Conservation (phyloP, 2,329 filamentous ascomycete genomes). For the Trichoderma oligosporum region DNA sequence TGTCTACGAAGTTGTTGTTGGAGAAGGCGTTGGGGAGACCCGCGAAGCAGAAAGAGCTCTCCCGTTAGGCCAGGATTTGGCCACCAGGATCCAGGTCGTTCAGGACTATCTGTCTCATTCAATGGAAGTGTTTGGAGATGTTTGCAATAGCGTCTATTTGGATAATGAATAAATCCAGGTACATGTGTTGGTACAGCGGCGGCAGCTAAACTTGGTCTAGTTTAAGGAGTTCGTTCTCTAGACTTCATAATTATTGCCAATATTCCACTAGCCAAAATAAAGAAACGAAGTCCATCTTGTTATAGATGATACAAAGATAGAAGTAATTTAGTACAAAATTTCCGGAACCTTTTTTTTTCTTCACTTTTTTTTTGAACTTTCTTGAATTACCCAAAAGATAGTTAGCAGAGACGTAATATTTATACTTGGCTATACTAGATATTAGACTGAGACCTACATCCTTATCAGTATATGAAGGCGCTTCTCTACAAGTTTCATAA, state of each 20-base stretch:
- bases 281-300: too few species aligned
- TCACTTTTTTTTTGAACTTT: too few species aligned
- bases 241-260: neutral
- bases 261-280: neutral
- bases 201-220: neutral
- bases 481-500: too few species aligned
- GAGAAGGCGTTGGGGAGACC: neutral
- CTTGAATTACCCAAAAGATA: too few species aligned
- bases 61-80: neutral
- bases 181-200: too few species aligned
- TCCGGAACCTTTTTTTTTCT: too few species aligned
- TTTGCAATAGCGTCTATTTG: conserved; percentile 4
- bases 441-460: too few species aligned
- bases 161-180: neutral
- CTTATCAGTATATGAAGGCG: too few species aligned
- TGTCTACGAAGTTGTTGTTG: conserved; percentile 3
- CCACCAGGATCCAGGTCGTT: neutral
- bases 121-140: neutral
- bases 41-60: conserved; percentile 2
- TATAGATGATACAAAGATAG: too few species aligned
- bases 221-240: neutral
- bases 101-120: neutral
- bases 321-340: too few species aligned
- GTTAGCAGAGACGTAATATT: too few species aligned
- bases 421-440: too few species aligned